Evolutionary conservation across 768 basidiomycete genomes (phyloP).

Genomic region (Floccularia luteovirens): DNA sequence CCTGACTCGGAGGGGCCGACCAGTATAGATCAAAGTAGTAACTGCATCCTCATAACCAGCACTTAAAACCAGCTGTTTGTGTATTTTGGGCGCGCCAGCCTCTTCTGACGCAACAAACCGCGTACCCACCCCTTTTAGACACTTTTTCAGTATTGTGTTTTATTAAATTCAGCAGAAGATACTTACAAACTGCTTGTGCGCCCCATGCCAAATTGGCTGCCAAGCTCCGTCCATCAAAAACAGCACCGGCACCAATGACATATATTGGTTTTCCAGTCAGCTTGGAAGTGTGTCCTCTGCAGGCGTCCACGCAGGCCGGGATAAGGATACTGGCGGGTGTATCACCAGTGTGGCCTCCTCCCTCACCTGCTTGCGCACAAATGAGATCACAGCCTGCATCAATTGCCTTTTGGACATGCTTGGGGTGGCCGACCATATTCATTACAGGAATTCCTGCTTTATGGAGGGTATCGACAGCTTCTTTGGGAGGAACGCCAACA

Average conservation of each 20-base stretch:
- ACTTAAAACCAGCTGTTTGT: slow-evolving; percentile 71
- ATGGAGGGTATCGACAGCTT: slow-evolving; percentile 77
- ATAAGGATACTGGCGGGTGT: slow-evolving; percentile 82
- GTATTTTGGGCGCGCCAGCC: slow-evolving; percentile 74
- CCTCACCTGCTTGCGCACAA: slow-evolving; percentile 92
- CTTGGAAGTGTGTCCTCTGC: slow-evolving; percentile 69
- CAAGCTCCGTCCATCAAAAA: slow-evolving; percentile 82
- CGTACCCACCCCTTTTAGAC: slow-evolving; percentile 62
- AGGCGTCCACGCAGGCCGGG: slow-evolving; percentile 82
- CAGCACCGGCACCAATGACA: slow-evolving; percentile 87
- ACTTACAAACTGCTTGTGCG: slow-evolving; percentile 80
- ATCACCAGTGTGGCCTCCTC: slow-evolving; percentile 84
- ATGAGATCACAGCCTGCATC: slow-evolving; percentile 86
- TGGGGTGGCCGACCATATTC: slow-evolving; percentile 98
- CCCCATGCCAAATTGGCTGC: slow-evolving; percentile 89
- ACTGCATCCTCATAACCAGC: slow-evolving; percentile 74
- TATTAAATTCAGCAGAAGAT: slow-evolving; percentile 4
- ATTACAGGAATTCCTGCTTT: slow-evolving; percentile 79
- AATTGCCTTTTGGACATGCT: slow-evolving; percentile 76
- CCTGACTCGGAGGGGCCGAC: slow-evolving; percentile 80
- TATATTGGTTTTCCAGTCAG: slow-evolving; percentile 80
- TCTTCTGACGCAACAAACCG: slow-evolving; percentile 81
- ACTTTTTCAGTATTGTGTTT: slow-evolving; percentile 1
- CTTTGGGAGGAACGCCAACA: slow-evolving; percentile 78
- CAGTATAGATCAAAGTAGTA: slow-evolving; percentile 85